Evolutionary conservation across 2,329 filamentous ascomycete genomes (phyloP).

Genomic region (Xylaria sp.): DNA sequence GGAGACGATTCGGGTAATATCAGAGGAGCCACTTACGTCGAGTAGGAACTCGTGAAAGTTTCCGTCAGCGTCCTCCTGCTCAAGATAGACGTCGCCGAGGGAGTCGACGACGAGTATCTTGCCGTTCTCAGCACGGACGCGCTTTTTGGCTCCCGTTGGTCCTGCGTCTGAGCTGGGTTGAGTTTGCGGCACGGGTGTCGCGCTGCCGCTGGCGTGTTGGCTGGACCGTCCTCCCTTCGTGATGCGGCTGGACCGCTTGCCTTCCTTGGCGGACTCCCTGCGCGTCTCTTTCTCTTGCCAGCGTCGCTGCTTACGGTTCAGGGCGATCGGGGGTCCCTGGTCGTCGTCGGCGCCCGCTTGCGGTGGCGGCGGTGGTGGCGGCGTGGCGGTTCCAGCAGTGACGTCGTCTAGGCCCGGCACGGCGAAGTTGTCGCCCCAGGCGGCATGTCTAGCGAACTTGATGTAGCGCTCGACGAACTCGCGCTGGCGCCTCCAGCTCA

Average conservation of each 20-base stretch:
- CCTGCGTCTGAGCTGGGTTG: conserved; percentile 62
- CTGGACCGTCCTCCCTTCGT: conserved; percentile 50
- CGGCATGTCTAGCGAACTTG: conserved; percentile 84
- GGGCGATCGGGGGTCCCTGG: conserved; percentile 61
- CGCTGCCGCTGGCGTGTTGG: conserved; percentile 57
- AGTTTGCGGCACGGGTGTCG: conserved; percentile 65
- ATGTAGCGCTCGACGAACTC: conserved; percentile 95
- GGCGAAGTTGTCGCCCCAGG: conserved; percentile 85
- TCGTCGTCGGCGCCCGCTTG: conserved; percentile 60
- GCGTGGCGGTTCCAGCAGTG: conserved; percentile 52
- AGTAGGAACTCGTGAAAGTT: conserved; percentile 84
- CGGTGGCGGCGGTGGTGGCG: conserved; percentile 57
- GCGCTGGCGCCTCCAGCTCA: conserved; percentile 88
- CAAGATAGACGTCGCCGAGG: conserved; percentile 91
- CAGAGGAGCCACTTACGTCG: conserved; percentile 71
- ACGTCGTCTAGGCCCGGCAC: conserved; percentile 73
- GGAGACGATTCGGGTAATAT: not conserved
- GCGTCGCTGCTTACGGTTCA: conserved; percentile 88
- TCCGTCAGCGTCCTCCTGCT: conserved; percentile 90
- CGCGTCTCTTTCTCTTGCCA: conserved; percentile 87
- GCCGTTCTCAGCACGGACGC: conserved; percentile 92
- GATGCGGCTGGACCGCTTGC: conserved; percentile 55
- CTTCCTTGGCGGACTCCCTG: conserved; percentile 72
- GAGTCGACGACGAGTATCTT: conserved; percentile 95
- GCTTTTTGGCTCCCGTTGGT: conserved; percentile 82